Evolutionary conservation across 2,329 filamentous ascomycete species (phyloP).

Genomic region (Cercospora sp.): DNA sequence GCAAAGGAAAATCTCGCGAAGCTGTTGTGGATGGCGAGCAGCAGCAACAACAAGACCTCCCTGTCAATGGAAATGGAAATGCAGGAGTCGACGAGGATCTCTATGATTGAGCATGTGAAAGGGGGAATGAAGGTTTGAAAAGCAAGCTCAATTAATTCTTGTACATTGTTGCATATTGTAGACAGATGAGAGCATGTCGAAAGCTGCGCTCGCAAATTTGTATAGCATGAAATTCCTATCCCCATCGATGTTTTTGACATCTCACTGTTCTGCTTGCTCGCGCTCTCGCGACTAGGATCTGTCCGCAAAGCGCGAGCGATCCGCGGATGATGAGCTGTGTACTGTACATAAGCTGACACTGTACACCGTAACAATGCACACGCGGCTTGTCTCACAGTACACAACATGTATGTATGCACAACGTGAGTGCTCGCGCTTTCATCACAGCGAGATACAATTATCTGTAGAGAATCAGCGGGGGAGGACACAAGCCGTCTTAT

Average conservation of each 20-base stretch:
- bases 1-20: slow-evolving; percentile 39
- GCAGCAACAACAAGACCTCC: not conserved
- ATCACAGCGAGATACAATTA: not conserved
- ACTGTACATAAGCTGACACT: not conserved
- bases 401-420: not conserved
- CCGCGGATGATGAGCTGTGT: not conserved
- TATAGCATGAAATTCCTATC: not conserved
- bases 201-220: not conserved
- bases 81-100: slow-evolving; percentile 44
- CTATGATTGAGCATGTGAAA: slow-evolving; percentile 39
- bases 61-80: slow-evolving; percentile 35
- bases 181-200: not conserved
- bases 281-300: not conserved
- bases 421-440: not conserved
- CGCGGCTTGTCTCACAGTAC: not conserved
- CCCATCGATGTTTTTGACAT: not conserved
- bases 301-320: not conserved
- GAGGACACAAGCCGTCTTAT: not conserved
- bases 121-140: not conserved
- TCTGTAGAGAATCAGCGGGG: not conserved
- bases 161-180: not conserved
- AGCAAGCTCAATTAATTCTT: not conserved
- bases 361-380: not conserved
- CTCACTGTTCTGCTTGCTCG: not conserved
- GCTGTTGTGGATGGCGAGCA: slow-evolving; percentile 33